These are phyloP conservation scores for Botrytis fragariae DNA, from an alignment of 2,329 filamentous ascomycete genomes.

Conservation along the genomic window DNA sequence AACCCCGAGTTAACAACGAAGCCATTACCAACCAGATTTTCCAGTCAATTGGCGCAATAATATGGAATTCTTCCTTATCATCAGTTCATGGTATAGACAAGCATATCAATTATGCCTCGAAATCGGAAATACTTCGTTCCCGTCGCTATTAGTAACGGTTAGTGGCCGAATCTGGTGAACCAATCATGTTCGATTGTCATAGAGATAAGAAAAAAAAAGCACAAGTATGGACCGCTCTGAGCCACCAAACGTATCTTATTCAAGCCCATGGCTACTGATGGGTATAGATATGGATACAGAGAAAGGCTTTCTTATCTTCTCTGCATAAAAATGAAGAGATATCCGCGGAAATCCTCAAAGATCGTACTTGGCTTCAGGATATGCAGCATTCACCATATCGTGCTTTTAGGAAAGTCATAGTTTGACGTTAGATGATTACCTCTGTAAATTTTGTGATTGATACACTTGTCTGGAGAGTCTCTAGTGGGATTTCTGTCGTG, in stretches of 20 bases:
- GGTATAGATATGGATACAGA: constrained; percentile 3
- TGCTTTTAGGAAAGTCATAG: neutral
- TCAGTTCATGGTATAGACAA: neutral
- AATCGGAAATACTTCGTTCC: constrained; percentile 14
- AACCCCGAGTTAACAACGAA: neutral
- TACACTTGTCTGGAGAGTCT: neutral
- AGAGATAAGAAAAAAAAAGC: constrained; percentile 10
- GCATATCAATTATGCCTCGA: neutral
- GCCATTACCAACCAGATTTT: neutral
- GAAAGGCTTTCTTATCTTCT: neutral
- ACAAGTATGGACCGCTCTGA: neutral
- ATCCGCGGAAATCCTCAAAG: constrained; percentile 18
- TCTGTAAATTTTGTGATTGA: neutral
- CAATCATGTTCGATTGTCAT: constrained; percentile 4
- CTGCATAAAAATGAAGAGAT: neutral
- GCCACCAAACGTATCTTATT: neutral
- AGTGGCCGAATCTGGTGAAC: neutral
- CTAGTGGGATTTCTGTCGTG: neutral
- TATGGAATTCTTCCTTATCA: neutral
- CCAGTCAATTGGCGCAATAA: neutral
- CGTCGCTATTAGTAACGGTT: constrained; percentile 2
- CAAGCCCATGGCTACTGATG: constrained; percentile 1
- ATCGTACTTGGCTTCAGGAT: neutral
- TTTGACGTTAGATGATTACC: neutral
- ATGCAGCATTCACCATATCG: neutral